Evolutionary conservation across 2,329 filamentous ascomycete species (phyloP).

Genomic region (Calonectria honghensis): DNA sequence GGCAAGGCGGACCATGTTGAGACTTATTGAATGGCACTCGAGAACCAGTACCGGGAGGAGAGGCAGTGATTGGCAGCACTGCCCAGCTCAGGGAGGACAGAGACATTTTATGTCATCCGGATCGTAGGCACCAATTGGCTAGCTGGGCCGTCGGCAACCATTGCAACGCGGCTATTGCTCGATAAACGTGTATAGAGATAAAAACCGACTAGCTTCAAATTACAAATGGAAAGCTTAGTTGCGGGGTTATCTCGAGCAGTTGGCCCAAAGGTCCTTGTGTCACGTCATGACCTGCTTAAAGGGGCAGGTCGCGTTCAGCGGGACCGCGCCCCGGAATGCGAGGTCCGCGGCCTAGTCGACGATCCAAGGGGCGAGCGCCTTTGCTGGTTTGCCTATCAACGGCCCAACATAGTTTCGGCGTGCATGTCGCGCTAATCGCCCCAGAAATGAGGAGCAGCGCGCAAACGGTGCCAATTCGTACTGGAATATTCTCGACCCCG

Average conservation of each 20-base stretch:
- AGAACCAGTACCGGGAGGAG: neutral
- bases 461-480: constrained; percentile 8
- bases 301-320: neutral
- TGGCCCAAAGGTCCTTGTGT: constrained; percentile 12
- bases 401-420: neutral
- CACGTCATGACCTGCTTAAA: constrained; percentile 12
- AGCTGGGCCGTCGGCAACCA: neutral
- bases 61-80: neutral
- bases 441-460: constrained; percentile 16
- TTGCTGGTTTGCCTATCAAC: constrained; percentile 10
- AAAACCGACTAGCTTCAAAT: neutral
- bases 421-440: constrained; percentile 19
- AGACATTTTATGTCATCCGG: constrained; percentile 29
- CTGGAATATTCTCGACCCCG: neutral
- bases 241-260: constrained; percentile 3
- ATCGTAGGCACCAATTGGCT: constrained; percentile 8
- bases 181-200: constrained; percentile 16
- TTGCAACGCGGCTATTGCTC: neutral
- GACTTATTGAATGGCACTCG: neutral
- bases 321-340: neutral
- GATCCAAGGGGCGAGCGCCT: neutral
- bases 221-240: constrained; percentile 12
- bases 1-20: constrained; percentile 9
- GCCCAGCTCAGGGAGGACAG: neutral
- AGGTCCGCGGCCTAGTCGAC: neutral